phyloP scores from a whole-genome alignment of 257 asterid species.

The Nicotiana tabacum region DNA sequence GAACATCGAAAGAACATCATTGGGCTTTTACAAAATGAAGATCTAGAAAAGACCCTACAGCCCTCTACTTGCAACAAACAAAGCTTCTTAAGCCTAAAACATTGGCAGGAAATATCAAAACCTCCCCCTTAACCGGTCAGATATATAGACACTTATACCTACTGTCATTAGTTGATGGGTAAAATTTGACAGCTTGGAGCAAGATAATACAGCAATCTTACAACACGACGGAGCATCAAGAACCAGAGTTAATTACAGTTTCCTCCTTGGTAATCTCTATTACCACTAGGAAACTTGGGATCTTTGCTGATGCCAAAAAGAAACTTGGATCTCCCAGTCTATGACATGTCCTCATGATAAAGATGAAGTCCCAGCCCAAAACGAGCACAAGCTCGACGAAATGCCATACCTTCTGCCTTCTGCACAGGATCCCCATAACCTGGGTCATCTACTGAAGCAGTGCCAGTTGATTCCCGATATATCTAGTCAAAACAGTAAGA shows the following conservation, averaged over 20 bases:
- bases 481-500: slow-evolving; percentile 35
- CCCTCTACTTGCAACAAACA: not conserved
- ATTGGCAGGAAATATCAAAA: not conserved
- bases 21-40: not conserved
- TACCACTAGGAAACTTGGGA: not conserved
- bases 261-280: not conserved
- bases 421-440: slow-evolving; percentile 71
- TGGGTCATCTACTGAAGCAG: slow-evolving; percentile 49
- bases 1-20: not conserved
- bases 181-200: not conserved
- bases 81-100: not conserved
- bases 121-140: not conserved
- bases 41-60: not conserved
- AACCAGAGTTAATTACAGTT: not conserved
- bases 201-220: not conserved
- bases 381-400: slow-evolving; percentile 94
- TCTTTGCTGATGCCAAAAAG: not conserved
- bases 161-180: not conserved
- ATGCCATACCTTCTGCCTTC: slow-evolving; percentile 94
- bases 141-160: not conserved
- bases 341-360: slow-evolving; percentile 71
- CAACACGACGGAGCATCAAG: not conserved
- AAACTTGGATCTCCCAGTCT: slow-evolving; percentile 5
- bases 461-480: slow-evolving; percentile 80
- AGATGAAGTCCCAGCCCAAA: slow-evolving; percentile 91